Evolutionary conservation across 139 green algal species (phyloP).

Genomic region (Desmodesmus armatus): DNA sequence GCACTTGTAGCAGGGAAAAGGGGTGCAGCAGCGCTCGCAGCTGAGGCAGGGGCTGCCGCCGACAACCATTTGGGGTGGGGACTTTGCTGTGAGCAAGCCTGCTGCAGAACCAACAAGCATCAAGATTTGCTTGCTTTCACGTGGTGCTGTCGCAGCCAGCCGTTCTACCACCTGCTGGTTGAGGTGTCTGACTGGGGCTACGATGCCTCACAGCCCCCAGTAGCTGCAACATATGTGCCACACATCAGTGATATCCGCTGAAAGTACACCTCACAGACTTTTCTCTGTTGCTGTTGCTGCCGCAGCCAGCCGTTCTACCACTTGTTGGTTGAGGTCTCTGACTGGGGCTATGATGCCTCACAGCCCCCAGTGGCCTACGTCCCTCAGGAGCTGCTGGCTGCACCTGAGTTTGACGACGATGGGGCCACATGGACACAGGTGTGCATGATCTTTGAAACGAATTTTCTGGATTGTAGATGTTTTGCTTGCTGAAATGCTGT

Average conservation of each 20-base stretch:
- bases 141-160: no score
- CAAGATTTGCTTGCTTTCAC: no score
- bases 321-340: constrained; percentile 78
- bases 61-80: no score
- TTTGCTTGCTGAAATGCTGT: not conserved
- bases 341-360: constrained; percentile 71
- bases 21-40: no score
- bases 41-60: no score
- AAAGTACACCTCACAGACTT: not conserved
- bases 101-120: no score
- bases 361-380: constrained; percentile 84
- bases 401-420: constrained; percentile 60
- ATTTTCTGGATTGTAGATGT: not conserved
- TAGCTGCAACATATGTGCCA: no score
- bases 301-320: constrained; percentile 66
- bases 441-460: not conserved
- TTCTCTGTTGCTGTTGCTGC: not conserved
- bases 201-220: constrained; percentile 62
- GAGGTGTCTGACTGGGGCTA: constrained; percentile 79
- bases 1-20: no score
- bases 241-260: not conserved
- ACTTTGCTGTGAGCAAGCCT: no score
- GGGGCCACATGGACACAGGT: constrained; percentile 44
- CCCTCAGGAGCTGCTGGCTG: constrained; percentile 69
- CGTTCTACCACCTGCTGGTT: constrained; percentile 78